A percentile compares a stretch with the other conserved stretches of the same genome.
Evolutionary conservation across 106 monocot genomes (phyloP).

Genomic region (Posidonia australis): DNA sequence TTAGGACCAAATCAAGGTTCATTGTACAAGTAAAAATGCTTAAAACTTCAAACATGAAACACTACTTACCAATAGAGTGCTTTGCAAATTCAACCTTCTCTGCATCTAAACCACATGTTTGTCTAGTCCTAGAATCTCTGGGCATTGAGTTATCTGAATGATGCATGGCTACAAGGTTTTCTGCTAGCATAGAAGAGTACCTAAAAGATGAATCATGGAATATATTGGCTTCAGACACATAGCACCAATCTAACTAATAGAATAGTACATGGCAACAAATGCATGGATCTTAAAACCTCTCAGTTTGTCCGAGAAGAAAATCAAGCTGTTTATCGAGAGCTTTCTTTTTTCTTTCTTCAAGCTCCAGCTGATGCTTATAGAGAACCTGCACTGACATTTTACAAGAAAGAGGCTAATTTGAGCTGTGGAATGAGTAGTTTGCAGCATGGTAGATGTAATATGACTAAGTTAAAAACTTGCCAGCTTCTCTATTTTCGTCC

Average conservation of each 20-base stretch:
- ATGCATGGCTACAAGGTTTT: conserved; percentile 73
- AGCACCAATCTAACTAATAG: not conserved
- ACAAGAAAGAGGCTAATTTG: not conserved
- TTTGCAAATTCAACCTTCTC: conserved; percentile 12
- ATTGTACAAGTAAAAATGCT: not conserved
- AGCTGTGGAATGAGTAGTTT: not conserved
- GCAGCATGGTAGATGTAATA: not conserved
- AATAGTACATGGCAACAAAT: not conserved
- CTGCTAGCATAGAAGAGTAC: conserved; percentile 95
- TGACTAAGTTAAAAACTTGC: conserved; percentile 22
- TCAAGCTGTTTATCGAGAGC: conserved; percentile 96
- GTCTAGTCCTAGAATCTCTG: conserved; percentile 12
- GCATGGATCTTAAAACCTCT: conserved; percentile 44
- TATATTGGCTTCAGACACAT: not conserved
- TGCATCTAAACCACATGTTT: conserved; percentile 16
- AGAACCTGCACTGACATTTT: conserved; percentile 48
- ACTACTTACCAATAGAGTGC: conserved; percentile 17
- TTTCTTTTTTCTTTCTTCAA: conserved; percentile 94
- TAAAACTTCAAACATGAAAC: not conserved
- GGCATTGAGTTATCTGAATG: conserved; percentile 7
- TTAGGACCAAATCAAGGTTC: not conserved
- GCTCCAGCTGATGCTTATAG: conserved; percentile 89
- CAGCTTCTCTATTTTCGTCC: conserved; percentile 96
- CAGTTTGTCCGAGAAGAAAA: conserved; percentile 97
- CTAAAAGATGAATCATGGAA: conserved; percentile 17